A percentile compares a stretch with the other conserved stretches of the same genome.
Conservation (phyloP, 306 rosid genomes). For the Cyamopsis tetragonoloba region DNA sequence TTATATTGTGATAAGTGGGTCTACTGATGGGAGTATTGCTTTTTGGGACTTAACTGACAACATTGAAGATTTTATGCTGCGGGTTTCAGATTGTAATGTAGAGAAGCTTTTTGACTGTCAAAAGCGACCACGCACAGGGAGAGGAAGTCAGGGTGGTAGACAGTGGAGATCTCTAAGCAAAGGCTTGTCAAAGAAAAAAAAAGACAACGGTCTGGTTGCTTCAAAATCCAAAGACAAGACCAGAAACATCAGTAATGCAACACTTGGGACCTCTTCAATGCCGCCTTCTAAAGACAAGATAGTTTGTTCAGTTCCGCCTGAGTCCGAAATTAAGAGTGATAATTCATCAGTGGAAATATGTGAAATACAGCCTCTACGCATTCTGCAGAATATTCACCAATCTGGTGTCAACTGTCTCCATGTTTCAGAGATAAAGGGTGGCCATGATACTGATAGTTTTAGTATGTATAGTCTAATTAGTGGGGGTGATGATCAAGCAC, state of each 20-base stretch:
- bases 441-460: conserved; percentile 31
- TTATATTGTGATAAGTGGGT: conserved; percentile 77
- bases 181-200: conserved; percentile 43
- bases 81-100: conserved; percentile 46
- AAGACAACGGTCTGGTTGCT: conserved; percentile 12
- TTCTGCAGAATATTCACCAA: conserved; percentile 60
- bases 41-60: conserved; percentile 81
- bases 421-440: conserved; percentile 58
- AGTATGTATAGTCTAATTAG: conserved; percentile 54
- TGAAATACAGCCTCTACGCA: conserved; percentile 63
- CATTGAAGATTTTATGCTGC: conserved; percentile 64
- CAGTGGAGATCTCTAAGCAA: conserved; percentile 71
- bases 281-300: conserved; percentile 31
- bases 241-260: conserved; percentile 21
- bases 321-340: conserved; percentile 34
- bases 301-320: conserved; percentile 27
- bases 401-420: conserved; percentile 96
- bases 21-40: conserved; percentile 93
- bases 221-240: conserved; percentile 30
- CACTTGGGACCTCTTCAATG: conserved; percentile 29
- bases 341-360: conserved; percentile 42
- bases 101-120: conserved; percentile 68
- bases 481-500: conserved; percentile 97
- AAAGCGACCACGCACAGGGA: conserved; percentile 87
- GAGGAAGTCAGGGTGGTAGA: conserved; percentile 99